Evolutionary conservation across 2,329 filamentous ascomycete species (phyloP).

Genomic region (Cladophialophora yegresii): DNA sequence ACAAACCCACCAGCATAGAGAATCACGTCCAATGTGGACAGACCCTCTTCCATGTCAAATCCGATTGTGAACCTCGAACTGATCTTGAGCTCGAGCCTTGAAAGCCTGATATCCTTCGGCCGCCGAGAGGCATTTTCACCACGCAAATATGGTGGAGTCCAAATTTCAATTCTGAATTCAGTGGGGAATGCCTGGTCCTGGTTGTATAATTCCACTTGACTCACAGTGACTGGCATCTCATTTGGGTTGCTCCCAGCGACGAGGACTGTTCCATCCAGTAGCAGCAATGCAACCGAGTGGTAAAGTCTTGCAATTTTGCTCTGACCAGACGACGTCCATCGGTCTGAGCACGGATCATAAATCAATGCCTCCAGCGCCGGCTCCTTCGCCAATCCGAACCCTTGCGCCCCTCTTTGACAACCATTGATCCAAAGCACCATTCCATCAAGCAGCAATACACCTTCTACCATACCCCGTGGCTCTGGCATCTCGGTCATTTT

Average conservation of each 20-base stretch:
- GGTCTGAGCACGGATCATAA: constrained; percentile 58
- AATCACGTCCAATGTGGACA: constrained; percentile 48
- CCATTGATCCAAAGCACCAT: constrained; percentile 63
- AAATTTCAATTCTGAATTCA: constrained; percentile 64
- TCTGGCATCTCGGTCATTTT: constrained; percentile 60
- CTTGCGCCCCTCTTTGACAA: constrained; percentile 59
- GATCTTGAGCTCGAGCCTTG: constrained; percentile 48
- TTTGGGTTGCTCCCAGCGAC: constrained; percentile 63
- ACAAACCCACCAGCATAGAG: constrained; percentile 63
- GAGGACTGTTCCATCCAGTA: constrained; percentile 62
- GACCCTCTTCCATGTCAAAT: constrained; percentile 17
- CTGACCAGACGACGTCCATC: constrained; percentile 51
- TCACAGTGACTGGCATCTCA: constrained; percentile 56
- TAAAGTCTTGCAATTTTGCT: constrained; percentile 57
- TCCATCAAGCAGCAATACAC: constrained; percentile 61
- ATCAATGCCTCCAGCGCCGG: constrained; percentile 60
- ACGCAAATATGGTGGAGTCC: constrained; percentile 62
- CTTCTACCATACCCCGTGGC: constrained; percentile 62
- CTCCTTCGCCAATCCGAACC: constrained; percentile 58
- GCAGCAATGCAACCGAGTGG: constrained; percentile 61
- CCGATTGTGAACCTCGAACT: constrained; percentile 51
- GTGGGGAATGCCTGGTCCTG: constrained; percentile 53
- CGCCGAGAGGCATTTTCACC: constrained; percentile 53
- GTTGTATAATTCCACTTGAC: constrained; percentile 45
- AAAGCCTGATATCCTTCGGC: constrained; percentile 53